Conservation (phyloP, 2,329 filamentous ascomycete species). For the Fusarium avenaceum region DNA sequence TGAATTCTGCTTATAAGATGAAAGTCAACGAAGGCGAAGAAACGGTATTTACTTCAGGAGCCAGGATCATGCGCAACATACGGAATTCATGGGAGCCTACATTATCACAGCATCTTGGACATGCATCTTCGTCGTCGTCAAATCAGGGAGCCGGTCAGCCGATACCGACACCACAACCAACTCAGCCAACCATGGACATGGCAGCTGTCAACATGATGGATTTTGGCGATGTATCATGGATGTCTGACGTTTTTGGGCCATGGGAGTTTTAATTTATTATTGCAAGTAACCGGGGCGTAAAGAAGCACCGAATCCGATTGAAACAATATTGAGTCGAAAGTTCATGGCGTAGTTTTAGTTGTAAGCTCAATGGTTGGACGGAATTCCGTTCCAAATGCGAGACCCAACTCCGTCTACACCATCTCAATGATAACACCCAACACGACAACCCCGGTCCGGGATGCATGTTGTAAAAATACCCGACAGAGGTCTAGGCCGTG, state of each 20-base stretch:
- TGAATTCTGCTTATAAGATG: conserved; percentile 49
- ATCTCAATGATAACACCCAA: conserved; percentile 20
- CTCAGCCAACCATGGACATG: conserved; percentile 38
- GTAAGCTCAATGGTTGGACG: conserved; percentile 8
- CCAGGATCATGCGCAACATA: conserved; percentile 55
- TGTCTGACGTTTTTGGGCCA: conserved; percentile 56
- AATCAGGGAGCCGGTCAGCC: conserved; percentile 43
- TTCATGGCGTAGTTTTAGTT: background rate
- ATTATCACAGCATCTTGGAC: conserved; percentile 49
- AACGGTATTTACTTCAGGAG: conserved; percentile 52
- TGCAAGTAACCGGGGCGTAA: background rate
- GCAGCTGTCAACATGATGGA: conserved; percentile 48
- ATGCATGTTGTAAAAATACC: conserved; percentile 15
- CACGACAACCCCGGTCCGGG: conserved; percentile 13
- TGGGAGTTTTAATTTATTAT: conserved; percentile 52
- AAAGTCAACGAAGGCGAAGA: conserved; percentile 49
- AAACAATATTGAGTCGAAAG: background rate
- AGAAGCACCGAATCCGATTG: conserved; percentile 4
- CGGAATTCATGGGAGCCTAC: conserved; percentile 55
- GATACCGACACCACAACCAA: conserved; percentile 23
- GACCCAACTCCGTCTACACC: conserved; percentile 33
- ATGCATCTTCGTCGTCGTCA: conserved; percentile 49
- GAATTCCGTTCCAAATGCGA: conserved; percentile 27
- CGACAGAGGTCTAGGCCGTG: conserved; percentile 8
- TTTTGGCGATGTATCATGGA: conserved; percentile 55